Evolutionary conservation across 1,139 yeast species (phyloP).

Genomic region (Candida albicans): DNA sequence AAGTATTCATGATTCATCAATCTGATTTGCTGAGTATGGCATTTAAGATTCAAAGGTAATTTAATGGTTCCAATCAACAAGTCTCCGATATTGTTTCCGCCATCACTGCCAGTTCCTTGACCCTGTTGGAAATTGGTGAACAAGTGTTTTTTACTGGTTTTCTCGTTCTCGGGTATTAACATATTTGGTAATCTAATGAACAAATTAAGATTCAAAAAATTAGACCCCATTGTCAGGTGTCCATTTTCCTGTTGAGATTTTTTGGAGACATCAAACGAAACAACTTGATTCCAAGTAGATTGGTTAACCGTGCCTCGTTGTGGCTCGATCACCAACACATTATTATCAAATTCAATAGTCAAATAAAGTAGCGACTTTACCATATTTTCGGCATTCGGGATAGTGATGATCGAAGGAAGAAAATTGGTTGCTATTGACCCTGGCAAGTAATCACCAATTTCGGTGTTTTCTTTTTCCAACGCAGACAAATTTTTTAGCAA

Average conservation of each 20-base stretch:
- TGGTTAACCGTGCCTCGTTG: conserved; percentile 61
- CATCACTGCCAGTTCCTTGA: conserved; percentile 3
- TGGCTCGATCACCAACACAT: conserved; percentile 82
- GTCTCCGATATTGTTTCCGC: conserved; percentile 33
- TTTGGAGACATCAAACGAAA: conserved; percentile 88
- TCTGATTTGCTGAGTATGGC: conserved; percentile 38
- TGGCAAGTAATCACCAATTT: conserved; percentile 26
- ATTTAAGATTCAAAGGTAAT: conserved; percentile 42
- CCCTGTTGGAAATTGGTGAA: conserved; percentile 25
- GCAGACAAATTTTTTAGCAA: conserved; percentile 31
- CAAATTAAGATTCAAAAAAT: conserved; percentile 63
- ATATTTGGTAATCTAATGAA: conserved; percentile 76
- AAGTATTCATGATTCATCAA: conserved; percentile 49
- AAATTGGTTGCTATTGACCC: conserved; percentile 43
- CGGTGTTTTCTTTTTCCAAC: conserved; percentile 21
- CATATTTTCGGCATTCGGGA: conserved; percentile 49
- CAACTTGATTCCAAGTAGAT: conserved; percentile 76
- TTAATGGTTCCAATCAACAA: conserved; percentile 45
- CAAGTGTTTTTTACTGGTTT: conserved; percentile 27
- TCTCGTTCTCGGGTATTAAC: conserved; percentile 50
- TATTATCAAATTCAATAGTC: conserved; percentile 76
- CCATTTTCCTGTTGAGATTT: conserved; percentile 24
- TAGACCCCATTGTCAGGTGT: conserved; percentile 28
- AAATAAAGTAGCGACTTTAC: conserved; percentile 64
- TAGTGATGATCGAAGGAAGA: conserved; percentile 67